Percentiles rank a stretch among this genome's conserved stretches.
These are phyloP conservation scores for Hypoxylon trugodes DNA, from an alignment of 495 filamentous ascomycete species.

Conservation along the genomic window DNA sequence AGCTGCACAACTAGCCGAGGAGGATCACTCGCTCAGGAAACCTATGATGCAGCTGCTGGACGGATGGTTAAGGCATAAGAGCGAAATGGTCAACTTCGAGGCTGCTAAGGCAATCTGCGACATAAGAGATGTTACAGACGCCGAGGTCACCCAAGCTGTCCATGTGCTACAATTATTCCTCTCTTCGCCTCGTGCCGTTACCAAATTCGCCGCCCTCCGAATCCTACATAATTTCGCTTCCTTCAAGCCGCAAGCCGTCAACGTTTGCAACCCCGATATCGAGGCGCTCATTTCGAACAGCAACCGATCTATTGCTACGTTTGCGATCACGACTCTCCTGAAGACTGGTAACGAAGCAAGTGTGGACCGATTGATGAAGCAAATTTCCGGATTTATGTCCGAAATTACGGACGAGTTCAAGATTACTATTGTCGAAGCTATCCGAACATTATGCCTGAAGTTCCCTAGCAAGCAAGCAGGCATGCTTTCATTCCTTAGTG, in stretches of 20 bases:
- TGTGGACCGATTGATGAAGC: conserved; percentile 98
- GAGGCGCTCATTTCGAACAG: conserved; percentile 94
- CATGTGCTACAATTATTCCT: conserved; percentile 96
- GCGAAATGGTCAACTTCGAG: conserved; percentile 99
- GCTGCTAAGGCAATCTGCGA: conserved; percentile 97
- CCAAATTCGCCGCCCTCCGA: conserved; percentile 96
- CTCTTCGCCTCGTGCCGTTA: conserved; percentile 93
- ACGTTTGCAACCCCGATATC: conserved; percentile 95
- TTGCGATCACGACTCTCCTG: conserved; percentile 95
- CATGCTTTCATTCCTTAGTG: conserved; percentile 95
- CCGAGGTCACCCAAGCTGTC: conserved; percentile 90
- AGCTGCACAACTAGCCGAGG: conserved; percentile 93
- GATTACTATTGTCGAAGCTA: conserved; percentile 98
- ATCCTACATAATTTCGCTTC: conserved; percentile 96
- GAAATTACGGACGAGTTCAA: conserved; percentile 99
- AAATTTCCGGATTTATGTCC: conserved; percentile 96
- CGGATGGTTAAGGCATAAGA: conserved; percentile 97
- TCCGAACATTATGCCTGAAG: conserved; percentile 94
- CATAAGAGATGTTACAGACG: conserved; percentile 90
- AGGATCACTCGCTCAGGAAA: conserved; percentile 86
- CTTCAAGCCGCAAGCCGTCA: conserved; percentile 92
- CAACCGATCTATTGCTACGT: conserved; percentile 97
- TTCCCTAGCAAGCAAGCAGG: conserved; percentile 98
- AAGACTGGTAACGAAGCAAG: conserved; percentile 98
- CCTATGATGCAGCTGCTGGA: conserved; percentile 95